phyloP scores from a whole-genome alignment of 1,284 basidiomycete species.

The Inonotus obliquus region DNA sequence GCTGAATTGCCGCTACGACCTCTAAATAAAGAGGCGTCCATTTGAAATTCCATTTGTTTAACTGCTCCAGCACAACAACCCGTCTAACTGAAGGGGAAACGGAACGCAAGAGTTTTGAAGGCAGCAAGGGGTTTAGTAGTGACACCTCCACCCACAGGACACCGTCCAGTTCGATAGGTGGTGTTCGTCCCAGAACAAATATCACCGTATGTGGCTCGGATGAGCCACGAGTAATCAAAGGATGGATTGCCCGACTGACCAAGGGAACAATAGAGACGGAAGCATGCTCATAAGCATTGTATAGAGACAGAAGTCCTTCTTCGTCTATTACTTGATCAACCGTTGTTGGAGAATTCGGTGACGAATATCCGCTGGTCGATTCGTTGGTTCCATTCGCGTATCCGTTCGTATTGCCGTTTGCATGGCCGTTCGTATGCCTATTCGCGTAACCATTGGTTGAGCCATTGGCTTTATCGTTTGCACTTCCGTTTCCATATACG shows the following conservation, averaged over 20 bases:
- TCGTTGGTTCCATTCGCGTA: conserved; percentile 24
- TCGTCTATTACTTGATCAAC: conserved; percentile 14
- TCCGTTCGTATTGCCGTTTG: conserved; percentile 27
- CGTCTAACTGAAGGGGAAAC: conserved; percentile 65
- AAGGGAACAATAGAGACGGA: conserved; percentile 59
- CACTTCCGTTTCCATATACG: conserved; percentile 25
- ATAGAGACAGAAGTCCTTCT: conserved; percentile 29
- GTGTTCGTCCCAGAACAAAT: conserved; percentile 63
- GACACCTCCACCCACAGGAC: conserved; percentile 67
- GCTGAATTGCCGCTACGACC: conserved; percentile 69
- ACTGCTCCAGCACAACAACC: conserved; percentile 84
- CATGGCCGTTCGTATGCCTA: conserved; percentile 29
- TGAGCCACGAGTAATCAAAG: conserved; percentile 39
- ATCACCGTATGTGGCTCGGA: conserved; percentile 61
- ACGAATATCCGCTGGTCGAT: conserved; percentile 4
- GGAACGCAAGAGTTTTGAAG: conserved; percentile 55
- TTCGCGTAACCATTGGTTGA: conserved; percentile 8
- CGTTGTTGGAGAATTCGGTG: conserved; percentile 19
- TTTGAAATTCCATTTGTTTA: conserved; percentile 72
- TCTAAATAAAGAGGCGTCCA: conserved; percentile 90
- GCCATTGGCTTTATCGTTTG: conserved; percentile 25
- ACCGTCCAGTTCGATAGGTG: conserved; percentile 44
- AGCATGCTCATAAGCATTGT: conserved; percentile 58
- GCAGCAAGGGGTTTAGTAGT: conserved; percentile 72
- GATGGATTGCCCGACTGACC: conserved; percentile 55